Evolutionary conservation across 805 yeast species (phyloP), one percentile per base, ranked within the genome.

Genomic region (Yarrowia porcina): DNA sequence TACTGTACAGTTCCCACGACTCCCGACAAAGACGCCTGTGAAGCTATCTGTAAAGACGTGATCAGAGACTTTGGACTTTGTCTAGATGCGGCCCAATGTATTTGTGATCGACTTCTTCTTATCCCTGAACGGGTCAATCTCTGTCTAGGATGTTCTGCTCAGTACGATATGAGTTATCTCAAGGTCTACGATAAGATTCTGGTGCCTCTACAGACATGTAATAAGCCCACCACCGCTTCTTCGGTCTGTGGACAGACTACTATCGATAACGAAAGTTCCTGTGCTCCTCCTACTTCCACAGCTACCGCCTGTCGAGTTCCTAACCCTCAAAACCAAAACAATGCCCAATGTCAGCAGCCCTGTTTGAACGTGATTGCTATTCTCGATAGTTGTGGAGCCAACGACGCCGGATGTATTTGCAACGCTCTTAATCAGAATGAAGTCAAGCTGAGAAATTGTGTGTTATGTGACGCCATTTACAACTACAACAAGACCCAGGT

Each of bases 181-280:
- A 4, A 45, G 2, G 35, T 45, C 17, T 25, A 45, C 35, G 20
- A 27, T 6, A 45, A 45, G 15, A 18, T 45, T 17, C 17, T 13
- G 18, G 2, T 11, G 17, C 50, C 50, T 18, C 23, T 45, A 11
- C 23, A 17, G n/a, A 45, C 12, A 5, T 45, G 50, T 10, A 18
- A 28, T 17, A 17, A 6, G 11, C 35, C 35, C 17, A 45, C 50
- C 11, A 12, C 50, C 1, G 50, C 35, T 9, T 23, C 50, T 6
- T 17, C 21, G 6, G 50, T 28, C 2, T 45, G 50, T 21, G n/a
- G 35, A 2, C 35, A 17, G 13, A 45, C 50, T 2, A 28, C 35
- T n/a, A 45, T 45, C 17, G 35, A 45, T 35, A 45, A 28, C 35
- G 50, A 45, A 45, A 45, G 50, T 25, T 45, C 50, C 8, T 45